Percentiles rank a stretch among this genome's conserved stretches.
Conservation (phyloP, 1,284 basidiomycete genomes). For the Pseudozyma tsukubaensis region DNA sequence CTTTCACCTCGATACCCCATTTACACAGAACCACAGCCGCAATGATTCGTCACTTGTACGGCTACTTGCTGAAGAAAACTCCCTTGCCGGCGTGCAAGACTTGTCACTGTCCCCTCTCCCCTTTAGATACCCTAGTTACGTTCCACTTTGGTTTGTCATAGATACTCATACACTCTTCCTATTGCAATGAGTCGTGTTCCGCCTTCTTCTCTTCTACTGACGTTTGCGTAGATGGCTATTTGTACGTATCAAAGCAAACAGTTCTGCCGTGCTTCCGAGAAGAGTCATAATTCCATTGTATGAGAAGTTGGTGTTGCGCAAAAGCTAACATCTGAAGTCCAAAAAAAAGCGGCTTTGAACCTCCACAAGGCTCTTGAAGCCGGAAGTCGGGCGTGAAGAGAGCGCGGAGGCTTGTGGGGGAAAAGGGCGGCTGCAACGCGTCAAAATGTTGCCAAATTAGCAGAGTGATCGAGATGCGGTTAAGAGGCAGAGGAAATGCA, state of each 20-base stretch:
- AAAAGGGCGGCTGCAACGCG: slow-evolving; percentile 3
- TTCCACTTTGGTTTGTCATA: neutral
- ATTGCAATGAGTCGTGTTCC: neutral
- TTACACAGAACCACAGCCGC: too few species aligned
- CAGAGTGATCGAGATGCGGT: slow-evolving; percentile 12
- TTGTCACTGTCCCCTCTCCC: too few species aligned
- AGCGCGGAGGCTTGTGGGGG: neutral
- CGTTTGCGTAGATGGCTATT: too few species aligned
- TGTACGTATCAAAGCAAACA: too few species aligned
- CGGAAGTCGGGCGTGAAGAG: neutral
- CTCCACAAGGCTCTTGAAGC: too few species aligned
- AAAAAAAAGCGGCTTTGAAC: neutral
- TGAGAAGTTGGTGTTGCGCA: neutral
- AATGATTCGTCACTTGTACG: too few species aligned
- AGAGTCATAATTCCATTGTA: neutral
- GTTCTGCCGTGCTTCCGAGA: too few species aligned
- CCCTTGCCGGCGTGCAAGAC: slow-evolving; percentile 23
- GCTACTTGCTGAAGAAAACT: too few species aligned
- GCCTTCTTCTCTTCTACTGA: neutral
- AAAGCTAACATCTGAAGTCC: neutral
- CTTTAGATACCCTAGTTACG: slow-evolving; percentile 21
- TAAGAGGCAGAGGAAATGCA: slow-evolving; percentile 1
- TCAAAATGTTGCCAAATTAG: neutral
- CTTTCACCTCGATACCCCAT: slow-evolving; percentile 2
- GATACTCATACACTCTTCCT: too few species aligned